Base-by-base conservation (phyloP, 345 rosid species). In the Hibiscus trionum region DNA sequence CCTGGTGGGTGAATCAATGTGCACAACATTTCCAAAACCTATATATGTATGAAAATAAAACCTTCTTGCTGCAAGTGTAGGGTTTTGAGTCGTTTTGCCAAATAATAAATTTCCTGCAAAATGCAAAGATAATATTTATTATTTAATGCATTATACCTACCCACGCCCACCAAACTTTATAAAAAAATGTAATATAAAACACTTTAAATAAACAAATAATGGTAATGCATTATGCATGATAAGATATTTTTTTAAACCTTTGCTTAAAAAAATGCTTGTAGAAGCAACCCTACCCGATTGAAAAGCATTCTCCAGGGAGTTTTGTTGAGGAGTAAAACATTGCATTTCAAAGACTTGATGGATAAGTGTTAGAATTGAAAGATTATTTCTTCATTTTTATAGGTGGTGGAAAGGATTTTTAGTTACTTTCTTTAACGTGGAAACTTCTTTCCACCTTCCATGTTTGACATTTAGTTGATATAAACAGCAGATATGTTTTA, bases 381-480 rank as follows among this genome's bases (percentile, higher is more conserved):
- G 7, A 12, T 50, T 15, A 58, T 58, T 57, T 19, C 26, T 57
- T 56, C 19, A 56, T 24, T 10, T 49, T 17, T 65, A 47, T 67
- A 67, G 70, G 24, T 27, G n/a, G 16, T 1, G 14, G 12, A 9
- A 67, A 67, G 26, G 59, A 35, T 6, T 50, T 27, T 49, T 15
- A 10, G 2, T 31, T 9, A 1, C 19, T 50, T 29, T 49, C 12
- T 49, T 50, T 68, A 16, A 50, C 59, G 1, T n/a, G 72, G 72
- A 68, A 68, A 29, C 46, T 68, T 68, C 72, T 68, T 29, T 68
- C 27, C 44, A 16, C 26, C 60, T 68, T 68, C 60, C 27, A 50
- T 50, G n/a, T 29, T 68, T 68, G 26, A 68, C 60, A 50, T 16
- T 50, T 68, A 50, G 60, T 11, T 47, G 47, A 44, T 9, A 44